phyloP scores from a whole-genome alignment of 1,284 basidiomycete genomes.

The Thecaphora frezii region DNA sequence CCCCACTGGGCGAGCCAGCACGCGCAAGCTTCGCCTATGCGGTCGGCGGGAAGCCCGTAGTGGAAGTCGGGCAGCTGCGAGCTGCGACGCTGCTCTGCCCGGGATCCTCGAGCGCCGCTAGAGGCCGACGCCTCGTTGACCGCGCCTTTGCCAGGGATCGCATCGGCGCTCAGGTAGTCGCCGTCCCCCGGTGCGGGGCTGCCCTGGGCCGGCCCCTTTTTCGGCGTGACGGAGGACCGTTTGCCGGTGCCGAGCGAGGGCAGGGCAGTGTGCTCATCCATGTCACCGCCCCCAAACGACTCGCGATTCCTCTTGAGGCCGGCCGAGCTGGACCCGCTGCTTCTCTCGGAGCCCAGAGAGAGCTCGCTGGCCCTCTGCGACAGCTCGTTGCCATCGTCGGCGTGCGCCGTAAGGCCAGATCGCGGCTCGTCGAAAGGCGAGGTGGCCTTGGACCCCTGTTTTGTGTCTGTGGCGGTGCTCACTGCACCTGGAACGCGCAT shows the following conservation, averaged over 20 bases:
- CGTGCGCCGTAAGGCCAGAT: not conserved
- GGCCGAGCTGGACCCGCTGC: not conserved
- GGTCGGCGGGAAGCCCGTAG: slow-evolving; percentile 74
- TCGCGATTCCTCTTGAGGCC: not conserved
- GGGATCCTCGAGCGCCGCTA: too few relatives aligned
- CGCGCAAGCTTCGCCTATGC: slow-evolving; percentile 83
- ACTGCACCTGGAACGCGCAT: not conserved
- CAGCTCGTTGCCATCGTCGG: not conserved
- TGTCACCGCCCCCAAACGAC: not conserved
- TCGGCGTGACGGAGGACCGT: too few relatives aligned
- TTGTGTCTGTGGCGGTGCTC: not conserved
- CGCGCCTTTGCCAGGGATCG: too few relatives aligned
- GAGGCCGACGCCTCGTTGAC: too few relatives aligned
- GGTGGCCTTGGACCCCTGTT: not conserved
- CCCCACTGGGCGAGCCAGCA: slow-evolving; percentile 90
- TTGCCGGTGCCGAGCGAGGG: too few relatives aligned
- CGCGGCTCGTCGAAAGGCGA: not conserved
- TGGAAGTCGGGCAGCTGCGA: slow-evolving; percentile 17
- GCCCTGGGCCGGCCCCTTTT: too few relatives aligned
- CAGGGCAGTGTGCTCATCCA: not conserved
- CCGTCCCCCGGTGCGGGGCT: too few relatives aligned
- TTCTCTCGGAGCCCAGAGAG: not conserved
- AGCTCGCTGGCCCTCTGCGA: not conserved
- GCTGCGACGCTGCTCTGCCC: not conserved
- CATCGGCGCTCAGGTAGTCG: too few relatives aligned